A percentile compares a stretch with the other conserved stretches of the same genome.
Evolutionary conservation across 2,329 filamentous ascomycete species (phyloP).

Genomic region (Aspergillus amoenus): DNA sequence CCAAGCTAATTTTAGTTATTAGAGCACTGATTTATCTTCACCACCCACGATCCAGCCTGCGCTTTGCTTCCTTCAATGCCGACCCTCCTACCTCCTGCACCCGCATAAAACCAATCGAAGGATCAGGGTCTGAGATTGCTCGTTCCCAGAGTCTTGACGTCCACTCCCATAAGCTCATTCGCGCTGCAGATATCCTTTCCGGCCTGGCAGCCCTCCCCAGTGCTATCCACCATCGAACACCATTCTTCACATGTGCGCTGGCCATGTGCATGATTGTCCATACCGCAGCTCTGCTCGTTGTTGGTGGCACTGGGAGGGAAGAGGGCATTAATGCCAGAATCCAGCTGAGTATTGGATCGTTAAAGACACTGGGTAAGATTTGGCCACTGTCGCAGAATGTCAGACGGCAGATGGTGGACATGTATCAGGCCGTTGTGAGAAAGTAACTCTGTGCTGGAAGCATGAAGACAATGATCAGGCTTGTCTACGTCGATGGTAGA

Average conservation of each 20-base stretch:
- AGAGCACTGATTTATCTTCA: conserved; percentile 65
- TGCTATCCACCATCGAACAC: conserved; percentile 66
- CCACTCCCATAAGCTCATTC: conserved; percentile 75
- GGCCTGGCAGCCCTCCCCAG: conserved; percentile 60
- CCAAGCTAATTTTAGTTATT: neutral
- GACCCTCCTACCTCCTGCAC: conserved; percentile 17
- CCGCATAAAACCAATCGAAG: conserved; percentile 3
- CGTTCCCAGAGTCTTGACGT: conserved; percentile 11
- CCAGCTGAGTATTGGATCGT: conserved; percentile 29
- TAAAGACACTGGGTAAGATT: conserved; percentile 29
- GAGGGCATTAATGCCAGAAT: conserved; percentile 29
- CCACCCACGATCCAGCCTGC: conserved; percentile 68
- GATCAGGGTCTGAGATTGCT: neutral
- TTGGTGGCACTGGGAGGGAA: conserved; percentile 33
- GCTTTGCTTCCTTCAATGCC: conserved; percentile 22
- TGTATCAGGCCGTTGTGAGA: conserved; percentile 19
- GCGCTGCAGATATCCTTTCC: conserved; percentile 72
- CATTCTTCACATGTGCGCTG: conserved; percentile 76
- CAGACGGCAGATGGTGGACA: conserved; percentile 26
- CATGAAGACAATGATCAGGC: too few species aligned
- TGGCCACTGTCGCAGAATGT: conserved; percentile 32
- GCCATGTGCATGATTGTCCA: conserved; percentile 73
- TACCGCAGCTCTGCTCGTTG: conserved; percentile 65
- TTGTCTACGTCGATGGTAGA: too few species aligned
- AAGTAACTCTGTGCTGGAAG: neutral